Base-by-base conservation (phyloP, 768 basidiomycete genomes). In the Leccinum subgranulosum region DNA sequence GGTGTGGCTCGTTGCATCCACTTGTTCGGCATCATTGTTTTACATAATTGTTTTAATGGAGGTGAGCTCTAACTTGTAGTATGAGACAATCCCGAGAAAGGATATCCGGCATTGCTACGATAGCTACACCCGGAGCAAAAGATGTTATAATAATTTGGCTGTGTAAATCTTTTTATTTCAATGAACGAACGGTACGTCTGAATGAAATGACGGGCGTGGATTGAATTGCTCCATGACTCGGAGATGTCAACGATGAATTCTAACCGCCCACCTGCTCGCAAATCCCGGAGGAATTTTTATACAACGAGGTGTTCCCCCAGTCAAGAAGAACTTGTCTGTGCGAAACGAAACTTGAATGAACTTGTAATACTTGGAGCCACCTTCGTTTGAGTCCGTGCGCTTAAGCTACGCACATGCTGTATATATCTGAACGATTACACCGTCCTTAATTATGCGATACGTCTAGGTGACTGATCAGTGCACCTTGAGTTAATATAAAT, bases 371-470 rank as follows among this genome's bases (percentile, higher is more conserved):
- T 33, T 31, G 31, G 31, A 12, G 31, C 52, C 51, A 58, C 36
- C 41, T 55, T 52, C 47, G 49, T 63, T 61, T 50, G 68, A 55
- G 51, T 59, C 60, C 21, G 15, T 60, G 66, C 68, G 68, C 55
- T 52, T 52, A 58, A 69, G 54, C 59, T 14, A 60, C 64, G 64
- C 64, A 69, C 46, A 19, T 17, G 17, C 17, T 8, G 17, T 39
- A 17, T 39, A 39, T 51, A 36, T 61, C 59, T 64, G 59, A 56
- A 58, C 50, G 39, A 53, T 60, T 58, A 58, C 60, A 63, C 51
- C 48, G 48, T 57, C 60, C 33, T 61, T 64, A 41, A 23, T 46
- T 19, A 65, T 60, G 60, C 55, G 56, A 61, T 57, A 51, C 43
- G 55, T 56, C 50, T 64, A 59, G 65, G 58, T 64, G 60, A 62